These are phyloP conservation scores for Ensete glaucum DNA, from an alignment of 176 grass and related monocot genomes.

Conservation along the genomic window DNA sequence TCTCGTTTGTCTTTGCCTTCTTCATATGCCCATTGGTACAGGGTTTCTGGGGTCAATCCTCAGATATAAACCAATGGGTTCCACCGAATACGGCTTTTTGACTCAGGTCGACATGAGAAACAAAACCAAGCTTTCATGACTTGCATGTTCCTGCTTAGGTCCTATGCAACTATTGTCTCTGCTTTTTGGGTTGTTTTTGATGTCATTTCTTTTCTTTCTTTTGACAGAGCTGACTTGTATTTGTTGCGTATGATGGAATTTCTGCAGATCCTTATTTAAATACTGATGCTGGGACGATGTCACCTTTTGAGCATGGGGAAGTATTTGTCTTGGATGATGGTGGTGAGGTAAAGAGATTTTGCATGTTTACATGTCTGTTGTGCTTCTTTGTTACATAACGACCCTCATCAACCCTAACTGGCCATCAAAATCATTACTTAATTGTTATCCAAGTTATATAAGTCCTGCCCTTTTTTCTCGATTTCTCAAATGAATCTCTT, in stretches of 20 bases:
- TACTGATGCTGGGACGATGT: slow-evolving; percentile 98
- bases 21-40: not conserved
- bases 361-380: not conserved
- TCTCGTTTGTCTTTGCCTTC: not conserved
- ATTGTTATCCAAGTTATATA: not conserved
- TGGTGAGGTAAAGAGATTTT: slow-evolving; percentile 59
- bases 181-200: not conserved
- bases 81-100: not conserved
- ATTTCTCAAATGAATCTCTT: not conserved
- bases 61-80: not conserved
- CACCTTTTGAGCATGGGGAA: slow-evolving; percentile 89
- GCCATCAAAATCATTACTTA: not conserved
- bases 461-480: not conserved
- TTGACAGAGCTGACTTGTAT: not conserved
- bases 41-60: not conserved
- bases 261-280: slow-evolving; percentile 51
- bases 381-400: slow-evolving; percentile 2
- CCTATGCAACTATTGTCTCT: not conserved
- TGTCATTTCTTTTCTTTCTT: not conserved
- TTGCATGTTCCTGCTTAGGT: not conserved
- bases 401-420: not conserved
- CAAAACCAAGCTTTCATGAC: not conserved
- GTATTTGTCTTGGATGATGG: slow-evolving; percentile 94
- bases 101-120: not conserved
- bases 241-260: not conserved